Conservation (phyloP, 225 moss, liverwort and hornwort genomes). For the Physcomitrellopsis africana region DNA sequence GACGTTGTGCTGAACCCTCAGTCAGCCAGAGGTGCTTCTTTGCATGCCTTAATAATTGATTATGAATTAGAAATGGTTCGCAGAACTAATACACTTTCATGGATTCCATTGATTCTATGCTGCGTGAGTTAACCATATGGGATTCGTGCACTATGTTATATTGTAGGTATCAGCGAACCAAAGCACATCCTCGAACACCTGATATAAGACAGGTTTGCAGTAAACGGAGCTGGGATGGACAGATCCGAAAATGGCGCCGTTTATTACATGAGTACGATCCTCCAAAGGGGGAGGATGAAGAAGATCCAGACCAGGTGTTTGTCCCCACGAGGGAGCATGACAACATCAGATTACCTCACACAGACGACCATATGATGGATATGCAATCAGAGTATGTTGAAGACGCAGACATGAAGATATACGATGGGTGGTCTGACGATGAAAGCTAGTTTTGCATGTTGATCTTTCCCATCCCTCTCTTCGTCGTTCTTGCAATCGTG, state of each 20-base stretch:
- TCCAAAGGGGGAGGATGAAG: conserved; percentile 60
- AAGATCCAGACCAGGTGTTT: conserved; percentile 55
- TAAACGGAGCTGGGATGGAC: conserved; percentile 79
- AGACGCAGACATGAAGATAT: conserved; percentile 29
- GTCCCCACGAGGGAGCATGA: conserved; percentile 14
- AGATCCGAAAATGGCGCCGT: conserved; percentile 75
- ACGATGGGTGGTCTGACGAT: conserved; percentile 33
- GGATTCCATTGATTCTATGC: too few species aligned
- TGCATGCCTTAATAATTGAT: background rate
- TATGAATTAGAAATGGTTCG: background rate
- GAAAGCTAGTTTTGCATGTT: conserved; percentile 13
- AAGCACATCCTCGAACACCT: conserved; percentile 65
- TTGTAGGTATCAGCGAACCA: conserved; percentile 55
- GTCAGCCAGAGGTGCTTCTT: background rate
- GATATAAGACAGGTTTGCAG: conserved; percentile 70
- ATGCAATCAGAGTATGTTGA: conserved; percentile 25
- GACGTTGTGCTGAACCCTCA: background rate
- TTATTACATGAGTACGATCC: conserved; percentile 69
- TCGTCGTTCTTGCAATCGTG: background rate
- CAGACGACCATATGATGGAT: conserved; percentile 20
- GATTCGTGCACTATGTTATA: background rate
- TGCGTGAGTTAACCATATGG: background rate
- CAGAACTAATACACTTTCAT: background rate
- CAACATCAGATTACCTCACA: conserved; percentile 17
- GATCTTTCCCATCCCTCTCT: background rate